A percentile compares a stretch with the other conserved stretches of the same genome.
Conservation (phyloP, 345 rosid genomes). For the Pistacia integerrima region DNA sequence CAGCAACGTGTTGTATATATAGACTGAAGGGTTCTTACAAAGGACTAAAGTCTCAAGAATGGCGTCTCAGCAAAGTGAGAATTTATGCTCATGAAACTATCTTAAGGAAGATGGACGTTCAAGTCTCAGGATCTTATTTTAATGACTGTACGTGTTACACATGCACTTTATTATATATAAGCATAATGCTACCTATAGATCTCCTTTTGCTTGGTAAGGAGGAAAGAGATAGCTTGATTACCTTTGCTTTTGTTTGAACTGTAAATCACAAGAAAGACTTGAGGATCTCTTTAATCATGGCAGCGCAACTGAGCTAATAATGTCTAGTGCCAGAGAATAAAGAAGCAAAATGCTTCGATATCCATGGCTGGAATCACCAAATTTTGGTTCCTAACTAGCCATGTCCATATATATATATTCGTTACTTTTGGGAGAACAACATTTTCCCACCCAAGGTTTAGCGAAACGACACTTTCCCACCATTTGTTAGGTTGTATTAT, state of each 20-base stretch:
- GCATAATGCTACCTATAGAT: neutral
- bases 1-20: neutral
- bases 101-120: conserved; percentile 24
- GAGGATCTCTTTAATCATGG: neutral
- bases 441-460: no score
- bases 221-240: conserved; percentile 35
- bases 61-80: conserved; percentile 34
- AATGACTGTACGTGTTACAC: neutral
- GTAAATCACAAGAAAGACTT: neutral
- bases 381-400: no score
- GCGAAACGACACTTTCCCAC: no score
- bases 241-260: neutral
- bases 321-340: neutral
- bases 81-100: conserved; percentile 32
- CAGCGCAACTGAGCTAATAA: conserved; percentile 5
- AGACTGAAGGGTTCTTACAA: neutral
- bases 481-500: no score
- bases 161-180: neutral
- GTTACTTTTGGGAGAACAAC: no score
- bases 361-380: neutral
- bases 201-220: conserved; percentile 12
- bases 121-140: neutral
- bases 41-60: conserved; percentile 12
- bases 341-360: neutral
- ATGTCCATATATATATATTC: no score